Conservation (phyloP, 345 rosid genomes). For the Mercurialis annua region DNA sequence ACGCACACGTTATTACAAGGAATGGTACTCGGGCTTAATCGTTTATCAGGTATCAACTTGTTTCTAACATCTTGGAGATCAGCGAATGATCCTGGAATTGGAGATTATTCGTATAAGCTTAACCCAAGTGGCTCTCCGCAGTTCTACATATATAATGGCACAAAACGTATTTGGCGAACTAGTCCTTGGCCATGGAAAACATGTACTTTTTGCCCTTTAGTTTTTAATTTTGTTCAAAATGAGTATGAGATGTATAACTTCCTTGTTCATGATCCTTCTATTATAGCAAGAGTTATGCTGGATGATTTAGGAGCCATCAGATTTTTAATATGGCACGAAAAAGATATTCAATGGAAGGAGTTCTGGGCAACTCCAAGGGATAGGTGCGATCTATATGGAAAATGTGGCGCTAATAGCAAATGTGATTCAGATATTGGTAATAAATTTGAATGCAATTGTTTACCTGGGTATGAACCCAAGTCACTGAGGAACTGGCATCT, state of each 20-base stretch:
- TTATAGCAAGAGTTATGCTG: not conserved
- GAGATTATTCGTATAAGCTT: slow-evolving; percentile 9
- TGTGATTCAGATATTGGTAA: not conserved
- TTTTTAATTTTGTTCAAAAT: not conserved
- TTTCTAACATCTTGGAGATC: slow-evolving; percentile 2
- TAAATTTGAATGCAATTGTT: slow-evolving; percentile 15
- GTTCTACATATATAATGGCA: not conserved
- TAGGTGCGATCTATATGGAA: not conserved
- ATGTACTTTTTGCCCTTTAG: not conserved
- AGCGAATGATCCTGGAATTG: not conserved
- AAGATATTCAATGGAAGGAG: not conserved
- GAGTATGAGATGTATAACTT: not conserved
- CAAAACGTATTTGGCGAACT: not conserved
- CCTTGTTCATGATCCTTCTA: not conserved
- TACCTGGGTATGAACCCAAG: slow-evolving; percentile 22
- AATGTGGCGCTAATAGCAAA: slow-evolving; percentile 6
- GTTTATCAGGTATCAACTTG: not conserved
- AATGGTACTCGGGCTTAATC: not conserved
- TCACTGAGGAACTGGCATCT: not conserved
- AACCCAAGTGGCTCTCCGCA: slow-evolving; percentile 5
- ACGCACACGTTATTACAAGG: not conserved
- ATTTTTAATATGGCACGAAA: slow-evolving; percentile 10
- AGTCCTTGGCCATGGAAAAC: slow-evolving; percentile 10
- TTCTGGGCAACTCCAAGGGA: not conserved
- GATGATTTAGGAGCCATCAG: not conserved